Conservation (phyloP, 805 yeast species). For the Kuraishia cidri region DNA sequence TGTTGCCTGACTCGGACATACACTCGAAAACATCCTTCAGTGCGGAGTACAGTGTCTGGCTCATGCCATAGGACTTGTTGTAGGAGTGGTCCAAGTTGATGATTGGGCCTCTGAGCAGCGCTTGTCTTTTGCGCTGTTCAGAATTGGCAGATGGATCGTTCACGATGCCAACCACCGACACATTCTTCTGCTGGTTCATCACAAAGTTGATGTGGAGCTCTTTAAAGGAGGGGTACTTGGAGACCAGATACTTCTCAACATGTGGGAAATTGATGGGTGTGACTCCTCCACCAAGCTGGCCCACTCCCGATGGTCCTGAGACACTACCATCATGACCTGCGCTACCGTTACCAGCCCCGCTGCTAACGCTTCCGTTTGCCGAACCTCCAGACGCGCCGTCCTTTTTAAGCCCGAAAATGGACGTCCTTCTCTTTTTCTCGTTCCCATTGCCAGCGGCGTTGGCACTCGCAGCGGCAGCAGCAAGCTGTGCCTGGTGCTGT, state of each 20-base stretch:
- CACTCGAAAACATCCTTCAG: conserved; percentile 81
- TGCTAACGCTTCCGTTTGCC: conserved; percentile 1
- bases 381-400: conserved; percentile 3
- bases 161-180: conserved; percentile 35
- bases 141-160: conserved; percentile 35
- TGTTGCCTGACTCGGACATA: conserved; percentile 61
- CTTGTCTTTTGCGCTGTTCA: conserved; percentile 73
- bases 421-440: conserved; percentile 4
- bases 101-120: conserved; percentile 75
- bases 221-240: conserved; percentile 21
- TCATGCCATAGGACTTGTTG: conserved; percentile 38
- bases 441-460: conserved; percentile 11
- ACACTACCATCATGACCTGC: conserved; percentile 1
- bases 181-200: conserved; percentile 29
- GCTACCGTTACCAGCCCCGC: conserved; percentile 3
- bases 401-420: conserved; percentile 7
- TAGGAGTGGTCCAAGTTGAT: conserved; percentile 69
- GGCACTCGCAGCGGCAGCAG: conserved; percentile 5
- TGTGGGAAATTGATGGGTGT: conserved; percentile 3
- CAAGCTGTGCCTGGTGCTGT: conserved; percentile 5
- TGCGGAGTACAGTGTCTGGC: conserved; percentile 48
- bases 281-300: conserved; percentile 2
- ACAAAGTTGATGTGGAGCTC: conserved; percentile 25
- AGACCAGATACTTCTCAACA: conserved; percentile 9
- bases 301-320: conserved; percentile 2